A percentile compares a stretch with the other conserved stretches of the same genome.
Evolutionary conservation across 2,329 filamentous ascomycete species (phyloP).

Genomic region (Onygena corvina): DNA sequence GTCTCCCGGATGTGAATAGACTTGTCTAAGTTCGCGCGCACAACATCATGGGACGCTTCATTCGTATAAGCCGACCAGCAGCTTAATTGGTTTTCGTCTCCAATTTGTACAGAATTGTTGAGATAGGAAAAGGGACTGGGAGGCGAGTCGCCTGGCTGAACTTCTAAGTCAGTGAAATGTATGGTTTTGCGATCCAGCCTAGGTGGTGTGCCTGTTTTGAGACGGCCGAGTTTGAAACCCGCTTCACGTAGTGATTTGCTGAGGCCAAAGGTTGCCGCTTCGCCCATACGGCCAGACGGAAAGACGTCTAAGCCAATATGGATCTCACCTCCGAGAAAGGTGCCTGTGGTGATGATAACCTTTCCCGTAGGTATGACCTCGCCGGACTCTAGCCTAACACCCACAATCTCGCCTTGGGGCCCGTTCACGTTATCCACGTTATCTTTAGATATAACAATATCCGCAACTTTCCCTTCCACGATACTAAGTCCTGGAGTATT

Average conservation of each 20-base stretch:
- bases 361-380: constrained; percentile 66
- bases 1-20: constrained; percentile 94
- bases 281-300: constrained; percentile 83
- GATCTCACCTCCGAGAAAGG: constrained; percentile 89
- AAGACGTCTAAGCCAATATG: constrained; percentile 79
- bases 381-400: constrained; percentile 76
- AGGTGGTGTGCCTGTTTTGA: constrained; percentile 94
- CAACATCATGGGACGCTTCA: constrained; percentile 64
- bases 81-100: constrained; percentile 58
- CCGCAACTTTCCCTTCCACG: constrained; percentile 75
- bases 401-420: constrained; percentile 60
- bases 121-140: constrained; percentile 87
- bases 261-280: constrained; percentile 81
- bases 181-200: constrained; percentile 73
- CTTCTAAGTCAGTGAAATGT: constrained; percentile 58
- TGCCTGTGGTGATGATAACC: constrained; percentile 92
- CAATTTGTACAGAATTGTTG: constrained; percentile 62
- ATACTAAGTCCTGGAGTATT: constrained; percentile 68
- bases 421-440: constrained; percentile 36
- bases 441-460: constrained; percentile 64
- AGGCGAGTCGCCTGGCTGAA: constrained; percentile 70
- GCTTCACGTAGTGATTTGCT: constrained; percentile 82
- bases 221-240: constrained; percentile 73
- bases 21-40: constrained; percentile 82
- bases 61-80: constrained; percentile 87